Conservation (phyloP, 768 basidiomycete species). For the Porphyrellus cyaneotinctus region DNA sequence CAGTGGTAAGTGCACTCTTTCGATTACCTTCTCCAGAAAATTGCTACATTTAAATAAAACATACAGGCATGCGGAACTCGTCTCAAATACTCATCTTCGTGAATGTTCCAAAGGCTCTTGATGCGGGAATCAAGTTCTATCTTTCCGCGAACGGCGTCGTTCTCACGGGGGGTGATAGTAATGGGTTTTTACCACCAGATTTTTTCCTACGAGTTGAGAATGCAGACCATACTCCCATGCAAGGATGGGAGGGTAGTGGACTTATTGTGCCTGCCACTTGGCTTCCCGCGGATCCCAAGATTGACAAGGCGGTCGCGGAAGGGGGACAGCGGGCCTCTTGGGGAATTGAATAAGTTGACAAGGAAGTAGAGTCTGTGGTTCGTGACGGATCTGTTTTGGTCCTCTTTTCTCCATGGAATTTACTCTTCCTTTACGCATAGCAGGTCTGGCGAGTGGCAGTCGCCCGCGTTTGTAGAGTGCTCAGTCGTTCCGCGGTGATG, state of each 20-base stretch:
- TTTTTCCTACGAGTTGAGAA: constrained; percentile 73
- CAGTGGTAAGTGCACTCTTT: constrained; percentile 55
- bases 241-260: constrained; percentile 21
- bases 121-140: constrained; percentile 68
- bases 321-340: neutral
- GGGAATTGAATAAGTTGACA: neutral
- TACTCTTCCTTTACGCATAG: neutral
- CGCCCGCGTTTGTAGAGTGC: neutral
- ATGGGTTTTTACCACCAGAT: constrained; percentile 54
- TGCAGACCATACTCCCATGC: constrained; percentile 17
- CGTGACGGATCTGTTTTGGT: neutral
- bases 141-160: constrained; percentile 87
- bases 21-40: neutral
- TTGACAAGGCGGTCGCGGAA: neutral
- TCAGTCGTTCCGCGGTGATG: neutral
- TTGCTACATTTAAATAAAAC: neutral
- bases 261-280: neutral
- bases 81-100: constrained; percentile 82
- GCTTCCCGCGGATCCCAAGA: neutral
- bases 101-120: constrained; percentile 64
- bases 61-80: constrained; percentile 80
- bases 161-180: constrained; percentile 71
- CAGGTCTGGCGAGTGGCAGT: neutral
- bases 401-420: neutral
- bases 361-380: neutral